Percentiles rank a stretch among this genome's conserved stretches.
These are phyloP conservation scores for Nakaseomyces nivariensis DNA, from an alignment of 1,139 yeast species.

Conservation along the genomic window DNA sequence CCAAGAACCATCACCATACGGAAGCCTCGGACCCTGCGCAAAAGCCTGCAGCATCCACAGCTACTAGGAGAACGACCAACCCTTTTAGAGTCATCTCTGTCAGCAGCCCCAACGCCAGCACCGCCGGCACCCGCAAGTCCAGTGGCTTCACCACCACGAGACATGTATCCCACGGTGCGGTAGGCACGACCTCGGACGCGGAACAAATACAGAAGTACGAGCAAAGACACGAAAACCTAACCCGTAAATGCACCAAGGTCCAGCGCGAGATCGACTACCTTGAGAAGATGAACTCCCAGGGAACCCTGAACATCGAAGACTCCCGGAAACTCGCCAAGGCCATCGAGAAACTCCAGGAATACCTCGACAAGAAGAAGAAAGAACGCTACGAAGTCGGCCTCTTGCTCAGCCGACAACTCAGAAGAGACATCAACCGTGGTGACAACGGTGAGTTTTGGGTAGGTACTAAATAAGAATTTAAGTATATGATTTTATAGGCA, in stretches of 20 bases:
- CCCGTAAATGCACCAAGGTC: slow-evolving; percentile 28
- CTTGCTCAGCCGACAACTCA: slow-evolving; percentile 31
- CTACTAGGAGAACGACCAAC: slow-evolving; percentile 11
- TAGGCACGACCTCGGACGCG: neutral
- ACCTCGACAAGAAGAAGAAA: slow-evolving; percentile 32
- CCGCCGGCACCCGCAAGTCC: slow-evolving; percentile 10
- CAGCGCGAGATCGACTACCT: slow-evolving; percentile 32
- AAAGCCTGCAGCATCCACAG: neutral
- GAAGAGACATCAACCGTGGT: slow-evolving; percentile 34
- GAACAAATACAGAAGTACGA: slow-evolving; percentile 13
- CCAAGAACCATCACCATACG: slow-evolving; percentile 8
- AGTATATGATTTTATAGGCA: too few species aligned
- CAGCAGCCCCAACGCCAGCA: slow-evolving; percentile 11
- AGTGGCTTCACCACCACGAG: slow-evolving; percentile 2
- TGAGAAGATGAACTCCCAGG: slow-evolving; percentile 27
- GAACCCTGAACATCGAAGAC: slow-evolving; percentile 32
- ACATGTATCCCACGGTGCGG: slow-evolving; percentile 2
- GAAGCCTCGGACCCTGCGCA: neutral
- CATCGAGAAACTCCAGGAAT: slow-evolving; percentile 31
- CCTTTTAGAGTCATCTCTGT: slow-evolving; percentile 30
- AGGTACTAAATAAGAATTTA: slow-evolving; percentile 15
- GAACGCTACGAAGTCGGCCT: slow-evolving; percentile 35
- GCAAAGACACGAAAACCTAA: slow-evolving; percentile 21
- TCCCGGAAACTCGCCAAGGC: slow-evolving; percentile 30
- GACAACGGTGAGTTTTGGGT: slow-evolving; percentile 32